Conservation (phyloP, 305 asterid species). For the Fraxinus baroniana region DNA sequence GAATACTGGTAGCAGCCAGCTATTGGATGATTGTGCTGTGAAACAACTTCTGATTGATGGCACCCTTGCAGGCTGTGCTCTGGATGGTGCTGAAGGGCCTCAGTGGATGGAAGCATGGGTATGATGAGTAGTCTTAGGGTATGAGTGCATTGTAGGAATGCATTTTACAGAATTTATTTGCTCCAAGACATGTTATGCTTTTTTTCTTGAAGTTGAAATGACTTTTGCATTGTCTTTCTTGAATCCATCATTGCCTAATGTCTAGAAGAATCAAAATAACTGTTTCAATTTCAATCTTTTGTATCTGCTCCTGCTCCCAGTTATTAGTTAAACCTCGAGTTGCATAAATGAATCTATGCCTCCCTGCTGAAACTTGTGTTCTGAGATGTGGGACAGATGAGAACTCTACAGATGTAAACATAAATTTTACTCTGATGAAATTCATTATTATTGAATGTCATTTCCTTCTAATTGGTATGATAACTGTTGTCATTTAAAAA, state of each 20-base stretch:
- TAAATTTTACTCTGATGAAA: not conserved
- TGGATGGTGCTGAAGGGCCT: conserved; percentile 99
- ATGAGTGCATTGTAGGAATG: conserved; percentile 45
- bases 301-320: not conserved
- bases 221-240: not conserved
- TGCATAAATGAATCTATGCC: not conserved
- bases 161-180: conserved; percentile 18
- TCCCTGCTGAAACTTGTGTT: not conserved
- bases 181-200: conserved; percentile 2
- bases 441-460: not conserved
- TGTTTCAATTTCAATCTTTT: not conserved
- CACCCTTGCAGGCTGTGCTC: conserved; percentile 93
- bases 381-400: not conserved
- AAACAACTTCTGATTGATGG: conserved; percentile 98
- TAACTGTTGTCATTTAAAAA: not conserved
- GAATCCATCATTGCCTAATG: not conserved
- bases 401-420: not conserved
- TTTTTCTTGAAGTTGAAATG: not conserved
- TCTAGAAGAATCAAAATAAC: not conserved
- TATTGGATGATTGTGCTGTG: conserved; percentile 97
- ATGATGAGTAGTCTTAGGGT: conserved; percentile 76
- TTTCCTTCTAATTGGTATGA: not conserved
- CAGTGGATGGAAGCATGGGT: conserved; percentile 99
- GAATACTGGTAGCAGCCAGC: conserved; percentile 96
- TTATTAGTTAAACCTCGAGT: not conserved